A percentile compares a stretch with the other conserved stretches of the same genome.
phyloP scores from a whole-genome alignment of 352 stramenopile species.

The Albugo laibachii region DNA sequence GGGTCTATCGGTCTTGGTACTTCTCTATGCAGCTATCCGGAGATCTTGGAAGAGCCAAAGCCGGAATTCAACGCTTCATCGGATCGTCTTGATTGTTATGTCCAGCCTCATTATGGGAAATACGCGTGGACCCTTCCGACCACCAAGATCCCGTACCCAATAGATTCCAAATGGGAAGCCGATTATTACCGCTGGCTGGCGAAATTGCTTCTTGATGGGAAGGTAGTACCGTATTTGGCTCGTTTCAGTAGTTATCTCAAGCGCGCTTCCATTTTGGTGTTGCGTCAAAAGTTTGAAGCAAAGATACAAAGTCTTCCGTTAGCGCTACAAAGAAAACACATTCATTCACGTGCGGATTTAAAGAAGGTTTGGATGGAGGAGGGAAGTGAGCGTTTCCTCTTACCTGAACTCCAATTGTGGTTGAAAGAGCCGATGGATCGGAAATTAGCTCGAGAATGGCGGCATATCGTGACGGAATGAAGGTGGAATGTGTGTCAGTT shows the following conservation, averaged over 20 bases:
- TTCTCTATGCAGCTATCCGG: conserved; percentile 35
- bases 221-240: conserved; percentile 39
- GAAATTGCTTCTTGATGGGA: conserved; percentile 60
- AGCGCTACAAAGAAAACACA: conserved; percentile 19
- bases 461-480: too few species aligned
- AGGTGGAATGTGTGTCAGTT: too few species aligned
- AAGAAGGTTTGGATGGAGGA: too few species aligned
- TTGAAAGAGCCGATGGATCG: too few species aligned
- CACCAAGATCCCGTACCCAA: conserved; percentile 29
- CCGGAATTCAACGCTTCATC: conserved; percentile 30
- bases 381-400: too few species aligned
- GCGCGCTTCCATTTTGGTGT: conserved; percentile 84
- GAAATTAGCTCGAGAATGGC: too few species aligned
- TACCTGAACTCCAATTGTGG: too few species aligned
- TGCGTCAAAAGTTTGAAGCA: conserved; percentile 75
- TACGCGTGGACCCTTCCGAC: conserved; percentile 46
- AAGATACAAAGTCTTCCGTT: conserved; percentile 63
- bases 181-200: conserved; percentile 56
- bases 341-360: neutral
- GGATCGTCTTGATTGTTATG: conserved; percentile 64
- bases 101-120: conserved; percentile 48
- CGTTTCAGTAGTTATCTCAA: conserved; percentile 74
- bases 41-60: conserved; percentile 29
- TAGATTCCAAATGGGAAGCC: too few species aligned
- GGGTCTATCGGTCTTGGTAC: conserved; percentile 53